Conservation (phyloP, 1,284 basidiomycete genomes). For the Sporisorium scitamineum region DNA sequence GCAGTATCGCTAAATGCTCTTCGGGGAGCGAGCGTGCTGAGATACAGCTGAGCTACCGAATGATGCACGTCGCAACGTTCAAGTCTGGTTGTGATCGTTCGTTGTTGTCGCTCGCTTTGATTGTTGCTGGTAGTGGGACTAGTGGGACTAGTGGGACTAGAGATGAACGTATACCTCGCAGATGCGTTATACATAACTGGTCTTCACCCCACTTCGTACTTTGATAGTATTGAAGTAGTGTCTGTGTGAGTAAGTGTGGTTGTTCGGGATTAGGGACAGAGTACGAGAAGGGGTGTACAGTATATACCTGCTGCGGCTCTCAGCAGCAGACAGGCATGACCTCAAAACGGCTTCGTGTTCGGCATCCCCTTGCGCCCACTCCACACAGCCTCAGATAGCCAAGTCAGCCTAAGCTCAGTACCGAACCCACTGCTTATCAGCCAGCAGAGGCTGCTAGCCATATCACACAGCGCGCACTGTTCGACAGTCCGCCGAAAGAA, state of each 20-base stretch:
- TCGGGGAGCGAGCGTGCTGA: slow-evolving; percentile 12
- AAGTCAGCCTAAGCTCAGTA: neutral
- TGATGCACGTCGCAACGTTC: slow-evolving; percentile 43
- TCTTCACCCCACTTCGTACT: neutral
- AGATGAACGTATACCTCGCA: slow-evolving; percentile 11
- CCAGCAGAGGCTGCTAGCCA: neutral
- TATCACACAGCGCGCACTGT: slow-evolving; percentile 4
- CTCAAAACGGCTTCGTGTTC: slow-evolving; percentile 3
- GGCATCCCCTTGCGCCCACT: neutral
- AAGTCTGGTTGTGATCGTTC: neutral
- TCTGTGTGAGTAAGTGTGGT: neutral
- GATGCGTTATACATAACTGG: slow-evolving; percentile 8
- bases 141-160: neutral
- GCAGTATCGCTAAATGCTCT: slow-evolving; percentile 1
- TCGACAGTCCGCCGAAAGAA: neutral
- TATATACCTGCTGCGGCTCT: slow-evolving; percentile 4
- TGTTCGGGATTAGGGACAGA: neutral
- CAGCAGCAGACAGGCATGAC: too few species aligned
- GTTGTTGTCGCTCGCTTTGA: neutral
- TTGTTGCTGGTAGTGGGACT: neutral
- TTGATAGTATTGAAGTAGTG: neutral
- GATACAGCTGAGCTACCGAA: slow-evolving; percentile 32
- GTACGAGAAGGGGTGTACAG: neutral
- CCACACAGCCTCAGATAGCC: neutral
- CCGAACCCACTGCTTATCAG: too few species aligned